Percentiles rank a stretch among this genome's conserved stretches.
phyloP scores from a whole-genome alignment of 805 yeast species.

The Cyberlindnera nakhonratchasimensis region DNA sequence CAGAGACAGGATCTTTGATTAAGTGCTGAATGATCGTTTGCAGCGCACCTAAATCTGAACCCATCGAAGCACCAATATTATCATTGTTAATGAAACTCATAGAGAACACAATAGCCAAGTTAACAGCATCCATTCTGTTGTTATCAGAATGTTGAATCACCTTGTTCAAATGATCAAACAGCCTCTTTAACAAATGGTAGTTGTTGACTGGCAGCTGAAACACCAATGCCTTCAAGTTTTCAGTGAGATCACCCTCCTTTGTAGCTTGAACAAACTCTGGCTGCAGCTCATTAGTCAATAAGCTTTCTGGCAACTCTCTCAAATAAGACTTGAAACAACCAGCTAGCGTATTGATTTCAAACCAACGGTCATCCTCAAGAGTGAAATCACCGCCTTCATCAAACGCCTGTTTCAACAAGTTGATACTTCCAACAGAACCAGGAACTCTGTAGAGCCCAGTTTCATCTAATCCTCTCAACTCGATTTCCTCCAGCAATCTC shows the following conservation, averaged over 20 bases:
- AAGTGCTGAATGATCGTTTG: slow-evolving; percentile 49
- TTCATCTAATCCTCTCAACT: slow-evolving; percentile 82
- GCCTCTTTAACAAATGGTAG: slow-evolving; percentile 61
- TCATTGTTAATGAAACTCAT: slow-evolving; percentile 54
- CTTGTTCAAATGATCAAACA: slow-evolving; percentile 65
- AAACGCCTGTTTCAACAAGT: slow-evolving; percentile 49
- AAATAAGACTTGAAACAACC: slow-evolving; percentile 82
- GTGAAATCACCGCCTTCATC: slow-evolving; percentile 47
- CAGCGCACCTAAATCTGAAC: slow-evolving; percentile 49
- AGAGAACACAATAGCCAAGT: slow-evolving; percentile 84
- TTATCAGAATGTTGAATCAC: slow-evolving; percentile 62
- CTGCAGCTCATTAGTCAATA: slow-evolving; percentile 65
- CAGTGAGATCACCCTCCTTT: slow-evolving; percentile 31
- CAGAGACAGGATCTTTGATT: slow-evolving; percentile 39
- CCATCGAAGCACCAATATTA: slow-evolving; percentile 41
- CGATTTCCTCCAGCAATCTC: slow-evolving; percentile 69
- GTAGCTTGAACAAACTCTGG: slow-evolving; percentile 48
- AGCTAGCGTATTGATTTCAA: slow-evolving; percentile 82
- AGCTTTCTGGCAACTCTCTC: slow-evolving; percentile 83
- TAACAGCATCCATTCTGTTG: slow-evolving; percentile 86
- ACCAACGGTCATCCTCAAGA: slow-evolving; percentile 54
- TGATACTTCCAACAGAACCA: slow-evolving; percentile 58
- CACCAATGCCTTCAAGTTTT: slow-evolving; percentile 33
- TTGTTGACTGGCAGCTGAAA: slow-evolving; percentile 58
- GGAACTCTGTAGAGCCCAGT: slow-evolving; percentile 83